phyloP scores from a whole-genome alignment of 2,329 filamentous ascomycete genomes.

The Aspergillus bombycis region DNA sequence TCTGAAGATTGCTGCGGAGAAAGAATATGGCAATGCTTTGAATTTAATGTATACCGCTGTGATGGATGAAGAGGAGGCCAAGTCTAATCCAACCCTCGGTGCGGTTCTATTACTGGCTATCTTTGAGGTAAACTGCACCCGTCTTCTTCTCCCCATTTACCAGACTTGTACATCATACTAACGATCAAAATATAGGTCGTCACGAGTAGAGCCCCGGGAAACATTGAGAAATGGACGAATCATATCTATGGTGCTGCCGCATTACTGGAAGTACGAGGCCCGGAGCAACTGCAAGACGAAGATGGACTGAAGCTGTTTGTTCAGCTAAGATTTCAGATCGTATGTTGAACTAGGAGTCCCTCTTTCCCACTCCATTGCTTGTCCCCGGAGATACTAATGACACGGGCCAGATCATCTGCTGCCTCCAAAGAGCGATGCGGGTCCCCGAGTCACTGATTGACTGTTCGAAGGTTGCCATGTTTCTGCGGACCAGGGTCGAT shows the following conservation, averaged over 20 bases:
- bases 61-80: constrained; percentile 37
- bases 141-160: background rate
- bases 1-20: constrained; percentile 52
- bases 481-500: constrained; percentile 30
- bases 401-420: constrained; percentile 37
- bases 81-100: constrained; percentile 50
- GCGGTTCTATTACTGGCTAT: constrained; percentile 62
- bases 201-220: constrained; percentile 47
- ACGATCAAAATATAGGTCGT: constrained; percentile 33
- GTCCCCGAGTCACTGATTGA: constrained; percentile 38
- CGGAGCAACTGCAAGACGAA: constrained; percentile 41
- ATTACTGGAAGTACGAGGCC: constrained; percentile 53
- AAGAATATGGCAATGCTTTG: constrained; percentile 59
- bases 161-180: background rate
- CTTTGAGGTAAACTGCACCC: constrained; percentile 57
- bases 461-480: constrained; percentile 33
- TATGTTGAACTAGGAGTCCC: constrained; percentile 32
- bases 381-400: background rate
- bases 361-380: background rate
- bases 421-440: constrained; percentile 34
- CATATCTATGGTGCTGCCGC: constrained; percentile 65
- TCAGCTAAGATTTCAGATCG: constrained; percentile 61
- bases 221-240: constrained; percentile 56
- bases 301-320: constrained; percentile 57
- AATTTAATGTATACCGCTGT: constrained; percentile 44